Percentiles rank a stretch among this genome's conserved stretches.
These are phyloP conservation scores for Cercophora newfieldiana DNA, from an alignment of 495 filamentous ascomycete species.

Conservation along the genomic window DNA sequence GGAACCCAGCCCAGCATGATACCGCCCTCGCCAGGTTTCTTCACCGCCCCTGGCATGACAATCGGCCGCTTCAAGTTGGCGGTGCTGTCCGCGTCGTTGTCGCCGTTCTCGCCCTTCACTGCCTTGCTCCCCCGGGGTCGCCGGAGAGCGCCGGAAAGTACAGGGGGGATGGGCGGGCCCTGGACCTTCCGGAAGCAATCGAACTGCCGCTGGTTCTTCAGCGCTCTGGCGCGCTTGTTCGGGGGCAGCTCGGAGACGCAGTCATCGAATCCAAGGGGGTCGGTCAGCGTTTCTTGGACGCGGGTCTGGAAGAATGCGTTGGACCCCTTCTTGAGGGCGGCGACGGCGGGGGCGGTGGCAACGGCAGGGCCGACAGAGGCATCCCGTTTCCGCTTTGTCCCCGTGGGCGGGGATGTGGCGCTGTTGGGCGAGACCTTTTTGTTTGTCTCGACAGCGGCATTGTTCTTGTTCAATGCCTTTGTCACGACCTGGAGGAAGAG, in stretches of 20 bases:
- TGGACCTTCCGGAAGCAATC: constrained; percentile 8
- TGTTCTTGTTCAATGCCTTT: no score
- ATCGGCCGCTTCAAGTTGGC: not conserved
- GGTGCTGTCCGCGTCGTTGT: no score
- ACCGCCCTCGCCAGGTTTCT: not conserved
- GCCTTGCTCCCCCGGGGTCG: no score
- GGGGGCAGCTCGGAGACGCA: constrained; percentile 19
- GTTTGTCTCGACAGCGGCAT: no score
- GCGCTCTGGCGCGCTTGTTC: constrained; percentile 4
- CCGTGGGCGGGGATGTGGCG: not conserved
- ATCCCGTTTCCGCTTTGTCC: not conserved
- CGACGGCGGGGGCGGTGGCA: not conserved
- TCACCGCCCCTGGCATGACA: not conserved
- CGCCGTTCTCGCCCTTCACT: not conserved
- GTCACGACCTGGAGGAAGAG: not conserved
- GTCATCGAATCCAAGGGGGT: constrained; percentile 35
- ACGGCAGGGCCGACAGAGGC: no score
- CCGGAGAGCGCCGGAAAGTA: no score
- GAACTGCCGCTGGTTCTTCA: constrained; percentile 4
- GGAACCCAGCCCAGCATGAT: not conserved
- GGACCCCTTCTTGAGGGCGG: constrained; percentile 1
- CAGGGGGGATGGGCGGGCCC: not conserved
- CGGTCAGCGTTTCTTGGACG: constrained; percentile 25
- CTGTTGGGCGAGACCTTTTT: not conserved
- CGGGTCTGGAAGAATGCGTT: constrained; percentile 23